Base-by-base conservation (phyloP, 176 grass and related monocot genomes). In the Cocos nucifera region DNA sequence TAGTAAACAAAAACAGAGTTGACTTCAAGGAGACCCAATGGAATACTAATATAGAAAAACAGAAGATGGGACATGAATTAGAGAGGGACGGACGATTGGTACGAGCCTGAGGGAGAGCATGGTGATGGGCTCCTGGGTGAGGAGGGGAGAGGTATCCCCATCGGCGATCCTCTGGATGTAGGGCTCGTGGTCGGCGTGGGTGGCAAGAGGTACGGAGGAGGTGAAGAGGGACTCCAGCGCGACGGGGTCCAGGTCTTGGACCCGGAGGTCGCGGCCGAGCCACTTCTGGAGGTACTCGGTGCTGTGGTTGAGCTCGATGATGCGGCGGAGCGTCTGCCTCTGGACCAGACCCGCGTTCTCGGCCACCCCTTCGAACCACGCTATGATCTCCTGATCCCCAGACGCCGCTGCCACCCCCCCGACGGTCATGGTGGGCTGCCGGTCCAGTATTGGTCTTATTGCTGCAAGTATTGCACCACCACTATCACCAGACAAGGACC, bases 111-210 rank as follows among this genome's bases (percentile, higher is more conserved):
- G 70, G 3, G 70, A 73, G 59, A 73, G 70, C 51, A 73, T 48
- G 59, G 70, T 73, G 58, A 73, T 63, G 59, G 59, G 70, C 4
- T 63, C 23, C 6, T 32, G n/a, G 4, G 70, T 73, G 70, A 73
- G 59, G 50, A 73, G 3, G 0, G 59, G 59, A 9, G 59, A 54
- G 6, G 59, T 22, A 10, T 73, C 70, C 14, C 70, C 70, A 19
- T 54, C 18, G 6, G 70, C 70, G 70, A 73, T 73, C 15, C 70
- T 59, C 12, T 63, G 50, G 70, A 73, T 73, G 50, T 73, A 73
- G 19, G 70, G 59, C 26, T 73, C 59, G 50, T 63, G 14, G 59
- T 73, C 70, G 8, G 50, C 58, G 49, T 73, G 59, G 17, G 70
- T 56, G 28, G 17, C 70, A 19, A 73, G 70, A 17, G 70, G 70